Evolutionary conservation across 768 basidiomycete genomes (phyloP), one percentile per base, ranked within the genome.

Genomic region (Tricholoma matsutake): DNA sequence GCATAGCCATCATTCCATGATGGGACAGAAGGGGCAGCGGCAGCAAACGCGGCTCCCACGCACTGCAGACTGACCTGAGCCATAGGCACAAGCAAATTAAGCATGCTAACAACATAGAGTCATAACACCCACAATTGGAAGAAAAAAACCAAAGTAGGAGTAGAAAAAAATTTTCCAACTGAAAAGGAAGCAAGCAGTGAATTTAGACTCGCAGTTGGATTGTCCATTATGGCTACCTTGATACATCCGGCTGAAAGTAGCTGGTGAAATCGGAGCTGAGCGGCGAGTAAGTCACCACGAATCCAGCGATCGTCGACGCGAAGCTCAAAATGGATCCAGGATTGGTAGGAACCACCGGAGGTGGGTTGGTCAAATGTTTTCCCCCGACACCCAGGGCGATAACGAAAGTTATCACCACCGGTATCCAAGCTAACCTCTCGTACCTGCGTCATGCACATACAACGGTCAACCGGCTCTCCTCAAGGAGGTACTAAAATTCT

Each of bases 391-490:
- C 91, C 11, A 89, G 73, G 8, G 84, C 85, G 56, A 94, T 81
- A 32, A 92, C 64, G 69, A 87, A 92, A 8, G 86, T 82, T 56
- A 94, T 74, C n/a, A 91, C 67, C 16, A 91, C 82, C 0, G 93
- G 92, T 16, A 93, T 79, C 91, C 92, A 93, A 1, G 87, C 78
- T 2, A 89, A 61, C 9, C 85, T 81, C 65, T 92, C 92, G 66
- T 91, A 94, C 78, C 79, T 81, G 45, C 2, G 13, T n/a, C 31
- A 25, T 47, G 45, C 2, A 22, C 4, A 6, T 22, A 51, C 47
- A 29, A 29, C 13, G 7, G 14, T 51, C 49, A 51, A 16, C 16
- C 28, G 2, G 49, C 6, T 4, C 28, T 10, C 6, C 28, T 10
- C 28, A 16, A 22, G 6, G 49, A 29, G 16, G 1, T 16, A 29